Evolutionary conservation across 106 monocot species (phyloP), one percentile per base, ranked within the genome.

Genomic region (Apostasia shenzhenica): DNA sequence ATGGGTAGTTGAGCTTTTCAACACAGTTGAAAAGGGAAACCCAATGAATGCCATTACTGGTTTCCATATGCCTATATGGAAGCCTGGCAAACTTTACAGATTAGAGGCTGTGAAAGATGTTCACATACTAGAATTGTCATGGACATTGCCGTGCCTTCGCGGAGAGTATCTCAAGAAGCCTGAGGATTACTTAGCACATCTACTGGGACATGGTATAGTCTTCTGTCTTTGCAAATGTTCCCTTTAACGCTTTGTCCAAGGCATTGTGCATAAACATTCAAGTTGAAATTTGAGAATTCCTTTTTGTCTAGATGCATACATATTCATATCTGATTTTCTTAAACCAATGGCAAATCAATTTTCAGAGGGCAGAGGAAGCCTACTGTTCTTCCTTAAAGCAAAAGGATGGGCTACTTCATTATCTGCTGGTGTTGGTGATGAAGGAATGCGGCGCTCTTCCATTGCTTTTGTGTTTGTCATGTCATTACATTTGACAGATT

Each of bases 161-260:
- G 88, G 85, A 70, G 92, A 99, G 67, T 99, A 99, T 81, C 67
- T 93, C 53, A 93, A 99, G 76, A 99, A 92, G 73, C 90, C 97
- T 41, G 85, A 99, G 71, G 92, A 88, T 79, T 99, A 99, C 62
- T 59, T 99, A 54, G 76, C 92, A 47, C 97, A 99, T 85, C 77
- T 93, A 50, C 41, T 99, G 76, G 97, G 97, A 6, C 92, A 99
- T 81, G 97, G 97, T 99, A 73, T 57, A 79, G 41, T 75, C 50
- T 53, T 55, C 70, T 41, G 3, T 45, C 11, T 45, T 44, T 2
- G 5, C 0, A 44, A 45, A 45, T 45, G 62, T 62, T 5, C 2
- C 11, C 13, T 26, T 26, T 26, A 26, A 26, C 26, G 26, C 26
- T 26, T 26, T 26, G 26, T 26, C 26, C 26, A 26, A 26, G 26